Evolutionary conservation across 352 stramenopile species (phyloP).

Genomic region (Blastocystis sp.): DNA sequence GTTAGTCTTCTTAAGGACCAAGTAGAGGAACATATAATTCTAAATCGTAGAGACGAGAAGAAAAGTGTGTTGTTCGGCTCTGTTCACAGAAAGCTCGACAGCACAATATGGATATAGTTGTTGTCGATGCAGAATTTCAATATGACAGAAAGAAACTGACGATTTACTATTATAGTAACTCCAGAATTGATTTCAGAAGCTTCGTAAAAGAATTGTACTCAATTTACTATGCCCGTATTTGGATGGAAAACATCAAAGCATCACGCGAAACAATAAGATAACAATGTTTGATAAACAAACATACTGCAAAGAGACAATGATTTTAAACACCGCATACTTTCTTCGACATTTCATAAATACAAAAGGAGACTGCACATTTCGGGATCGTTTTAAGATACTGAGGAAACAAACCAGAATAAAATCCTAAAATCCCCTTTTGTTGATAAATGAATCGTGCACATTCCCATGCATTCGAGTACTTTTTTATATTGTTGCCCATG

Average conservation of each 20-base stretch:
- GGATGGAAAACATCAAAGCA: constrained; percentile 56
- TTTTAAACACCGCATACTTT: constrained; percentile 44
- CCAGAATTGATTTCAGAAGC: constrained; percentile 40
- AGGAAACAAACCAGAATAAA: constrained; percentile 54
- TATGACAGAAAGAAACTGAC: constrained; percentile 59
- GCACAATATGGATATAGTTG: constrained; percentile 29
- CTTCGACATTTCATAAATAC: constrained; percentile 57
- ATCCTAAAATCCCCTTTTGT: constrained; percentile 4
- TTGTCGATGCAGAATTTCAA: constrained; percentile 56
- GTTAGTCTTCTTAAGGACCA: constrained; percentile 32
- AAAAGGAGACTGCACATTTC: constrained; percentile 47
- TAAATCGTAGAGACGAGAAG: constrained; percentile 54
- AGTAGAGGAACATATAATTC: neutral
- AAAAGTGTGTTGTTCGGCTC: constrained; percentile 7
- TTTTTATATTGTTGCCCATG: constrained; percentile 5
- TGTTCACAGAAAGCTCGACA: constrained; percentile 39
- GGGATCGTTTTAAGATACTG: constrained; percentile 61
- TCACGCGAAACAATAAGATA: neutral
- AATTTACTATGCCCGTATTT: constrained; percentile 56
- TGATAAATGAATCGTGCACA: constrained; percentile 40
- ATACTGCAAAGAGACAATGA: neutral
- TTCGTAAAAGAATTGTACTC: constrained; percentile 58
- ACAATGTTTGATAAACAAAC: neutral
- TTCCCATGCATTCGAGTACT: constrained; percentile 38
- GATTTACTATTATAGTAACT: constrained; percentile 37